These are phyloP conservation scores for Closterium sp. DNA, from an alignment of 139 green algal species.

Conservation along the genomic window DNA sequence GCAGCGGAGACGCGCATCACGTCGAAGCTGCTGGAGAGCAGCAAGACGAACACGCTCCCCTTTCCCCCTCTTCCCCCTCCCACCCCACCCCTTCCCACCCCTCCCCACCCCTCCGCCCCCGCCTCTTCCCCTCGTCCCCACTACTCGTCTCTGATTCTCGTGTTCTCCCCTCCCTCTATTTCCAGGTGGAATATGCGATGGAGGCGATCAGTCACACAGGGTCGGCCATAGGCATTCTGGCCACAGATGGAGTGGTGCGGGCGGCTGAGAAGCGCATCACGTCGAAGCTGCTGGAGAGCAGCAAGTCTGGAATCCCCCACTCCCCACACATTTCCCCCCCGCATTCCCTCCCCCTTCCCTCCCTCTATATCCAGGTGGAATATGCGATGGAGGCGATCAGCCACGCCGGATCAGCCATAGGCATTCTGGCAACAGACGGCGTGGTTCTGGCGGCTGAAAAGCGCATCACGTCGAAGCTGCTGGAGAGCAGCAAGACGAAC, in stretches of 20 bases:
- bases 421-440: constrained; percentile 85
- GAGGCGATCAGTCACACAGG: constrained; percentile 97
- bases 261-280: constrained; percentile 97
- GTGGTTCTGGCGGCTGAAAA: constrained; percentile 97
- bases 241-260: constrained; percentile 89
- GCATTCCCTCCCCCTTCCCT: not conserved
- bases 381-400: constrained; percentile 99
- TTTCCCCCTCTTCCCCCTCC: too few relatives aligned
- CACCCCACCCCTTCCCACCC: too few relatives aligned
- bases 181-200: constrained; percentile 94
- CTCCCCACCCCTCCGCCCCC: too few relatives aligned
- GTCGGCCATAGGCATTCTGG: constrained; percentile 84
- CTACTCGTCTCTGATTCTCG: too few relatives aligned
- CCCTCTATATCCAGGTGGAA: constrained; percentile 52
- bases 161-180: not conserved
- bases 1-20: constrained; percentile 97
- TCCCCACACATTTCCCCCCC: too few relatives aligned
- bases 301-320: not conserved
- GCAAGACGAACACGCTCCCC: constrained; percentile 20
- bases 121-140: too few relatives aligned
- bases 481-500: constrained; percentile 53
- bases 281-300: constrained; percentile 66
- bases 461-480: constrained; percentile 85
- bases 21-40: constrained; percentile 65
- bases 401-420: constrained; percentile 91